These are phyloP conservation scores for Gynostemma pentaphyllum DNA, from an alignment of 306 rosid genomes.

Conservation along the genomic window DNA sequence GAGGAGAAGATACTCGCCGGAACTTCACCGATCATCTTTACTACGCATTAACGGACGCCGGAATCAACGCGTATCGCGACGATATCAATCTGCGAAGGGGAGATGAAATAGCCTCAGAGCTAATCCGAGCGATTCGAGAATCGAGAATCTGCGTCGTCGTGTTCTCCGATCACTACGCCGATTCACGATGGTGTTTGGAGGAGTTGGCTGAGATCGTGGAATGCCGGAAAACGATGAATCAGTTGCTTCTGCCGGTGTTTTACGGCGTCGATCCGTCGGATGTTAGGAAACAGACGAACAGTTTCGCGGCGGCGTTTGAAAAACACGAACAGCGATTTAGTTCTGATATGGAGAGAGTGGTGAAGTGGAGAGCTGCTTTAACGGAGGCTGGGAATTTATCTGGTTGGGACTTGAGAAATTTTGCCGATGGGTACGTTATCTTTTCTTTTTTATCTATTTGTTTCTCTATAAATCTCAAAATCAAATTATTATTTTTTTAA, in stretches of 20 bases:
- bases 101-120: neutral
- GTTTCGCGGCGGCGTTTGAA: neutral
- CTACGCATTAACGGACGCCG: neutral
- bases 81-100: neutral
- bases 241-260: neutral
- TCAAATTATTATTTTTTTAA: neutral
- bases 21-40: neutral
- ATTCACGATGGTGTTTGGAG: slow-evolving; percentile 29
- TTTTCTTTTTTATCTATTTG: neutral
- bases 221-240: neutral
- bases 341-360: neutral
- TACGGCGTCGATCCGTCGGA: slow-evolving; percentile 13
- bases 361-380: slow-evolving; percentile 7
- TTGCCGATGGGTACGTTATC: neutral
- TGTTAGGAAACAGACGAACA: slow-evolving; percentile 11
- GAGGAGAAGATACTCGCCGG: neutral
- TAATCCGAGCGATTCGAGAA: neutral
- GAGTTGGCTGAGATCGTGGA: slow-evolving; percentile 24
- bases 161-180: slow-evolving; percentile 20
- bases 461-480: neutral
- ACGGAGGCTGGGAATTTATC: slow-evolving; percentile 6
- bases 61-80: neutral
- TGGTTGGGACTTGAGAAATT: slow-evolving; percentile 6
- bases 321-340: neutral
- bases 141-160: slow-evolving; percentile 9